A percentile compares a stretch with the other conserved stretches of the same genome.
Conservation (phyloP, 2,329 filamentous ascomycete genomes). For the Stachybotrys elegans region DNA sequence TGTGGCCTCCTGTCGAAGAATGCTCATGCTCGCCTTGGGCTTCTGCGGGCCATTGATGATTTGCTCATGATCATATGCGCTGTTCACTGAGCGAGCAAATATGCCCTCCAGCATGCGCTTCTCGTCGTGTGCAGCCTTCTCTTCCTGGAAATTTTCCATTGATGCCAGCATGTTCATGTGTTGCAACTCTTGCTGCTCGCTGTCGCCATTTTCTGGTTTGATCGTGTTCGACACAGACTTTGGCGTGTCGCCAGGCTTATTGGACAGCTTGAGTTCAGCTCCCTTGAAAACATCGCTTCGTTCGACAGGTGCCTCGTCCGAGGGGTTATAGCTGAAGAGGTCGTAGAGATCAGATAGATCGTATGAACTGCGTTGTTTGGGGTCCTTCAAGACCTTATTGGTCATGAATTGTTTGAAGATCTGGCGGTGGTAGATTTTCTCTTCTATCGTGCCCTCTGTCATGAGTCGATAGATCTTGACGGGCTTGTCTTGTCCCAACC, state of each 20-base stretch:
- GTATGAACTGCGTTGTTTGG: slow-evolving; percentile 88
- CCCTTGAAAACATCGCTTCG: slow-evolving; percentile 83
- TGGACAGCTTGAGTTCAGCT: slow-evolving; percentile 58
- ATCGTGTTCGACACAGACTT: slow-evolving; percentile 3
- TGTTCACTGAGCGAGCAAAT: slow-evolving; percentile 82
- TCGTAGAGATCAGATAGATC: slow-evolving; percentile 88
- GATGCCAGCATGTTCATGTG: slow-evolving; percentile 57
- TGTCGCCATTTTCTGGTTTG: slow-evolving; percentile 11
- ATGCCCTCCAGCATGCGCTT: slow-evolving; percentile 83
- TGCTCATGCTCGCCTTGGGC: slow-evolving; percentile 67
- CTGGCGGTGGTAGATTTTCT: slow-evolving; percentile 98
- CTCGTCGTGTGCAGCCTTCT: slow-evolving; percentile 51
- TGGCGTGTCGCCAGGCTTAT: too few relatives aligned
- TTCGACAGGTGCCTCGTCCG: slow-evolving; percentile 57
- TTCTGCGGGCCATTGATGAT: slow-evolving; percentile 75
- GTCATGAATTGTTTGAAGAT: slow-evolving; percentile 98
- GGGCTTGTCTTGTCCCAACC: slow-evolving; percentile 87
- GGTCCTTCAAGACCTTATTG: slow-evolving; percentile 92
- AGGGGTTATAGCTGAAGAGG: slow-evolving; percentile 66
- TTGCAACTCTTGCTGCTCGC: slow-evolving; percentile 39
- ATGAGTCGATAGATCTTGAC: slow-evolving; percentile 97
- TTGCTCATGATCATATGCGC: slow-evolving; percentile 88
- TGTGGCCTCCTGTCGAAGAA: slow-evolving; percentile 78
- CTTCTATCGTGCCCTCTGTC: slow-evolving; percentile 95
- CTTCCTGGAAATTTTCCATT: slow-evolving; percentile 58